phyloP scores from a whole-genome alignment of 805 yeast genomes.

The Starmerella bombicola region DNA sequence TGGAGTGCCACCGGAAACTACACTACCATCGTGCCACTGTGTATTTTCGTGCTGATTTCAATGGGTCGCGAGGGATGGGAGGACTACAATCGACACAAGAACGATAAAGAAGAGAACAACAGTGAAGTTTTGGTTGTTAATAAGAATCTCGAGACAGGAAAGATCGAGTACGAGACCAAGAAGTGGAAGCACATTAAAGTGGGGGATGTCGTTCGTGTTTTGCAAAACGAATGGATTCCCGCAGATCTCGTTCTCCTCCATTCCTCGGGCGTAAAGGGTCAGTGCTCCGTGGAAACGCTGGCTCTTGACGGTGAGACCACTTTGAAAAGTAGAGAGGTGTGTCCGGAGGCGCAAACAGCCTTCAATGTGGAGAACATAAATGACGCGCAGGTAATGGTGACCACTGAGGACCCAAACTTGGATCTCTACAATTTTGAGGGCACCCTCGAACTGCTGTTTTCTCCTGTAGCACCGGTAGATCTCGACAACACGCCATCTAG shows the following conservation, averaged over 20 bases:
- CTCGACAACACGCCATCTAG: conserved; percentile 16
- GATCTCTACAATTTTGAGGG: conserved; percentile 92
- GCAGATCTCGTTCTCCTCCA: conserved; percentile 73
- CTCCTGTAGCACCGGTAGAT: neutral
- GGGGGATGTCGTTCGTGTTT: conserved; percentile 69
- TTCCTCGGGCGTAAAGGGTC: conserved; percentile 45
- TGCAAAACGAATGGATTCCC: conserved; percentile 84
- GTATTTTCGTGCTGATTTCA: conserved; percentile 76
- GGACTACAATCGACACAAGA: conserved; percentile 74
- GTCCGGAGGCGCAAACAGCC: conserved; percentile 43
- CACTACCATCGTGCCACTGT: conserved; percentile 82
- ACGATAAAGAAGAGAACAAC: conserved; percentile 76
- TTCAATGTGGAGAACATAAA: conserved; percentile 35
- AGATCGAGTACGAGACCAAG: conserved; percentile 26
- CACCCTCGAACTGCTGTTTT: conserved; percentile 26
- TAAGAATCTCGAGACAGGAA: conserved; percentile 7
- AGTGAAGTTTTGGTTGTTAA: conserved; percentile 35
- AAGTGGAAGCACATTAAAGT: conserved; percentile 72
- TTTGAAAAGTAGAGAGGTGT: conserved; percentile 61
- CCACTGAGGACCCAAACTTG: conserved; percentile 80
- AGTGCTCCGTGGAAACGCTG: conserved; percentile 82
- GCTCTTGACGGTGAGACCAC: conserved; percentile 97
- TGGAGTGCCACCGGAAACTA: conserved; percentile 96
- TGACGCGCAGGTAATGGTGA: conserved; percentile 28
- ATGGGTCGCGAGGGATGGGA: conserved; percentile 89